Percentiles rank a stretch among this genome's conserved stretches.
Evolutionary conservation across 2,329 filamentous ascomycete genomes (phyloP).

Genomic region (Chaetomiaceae sp.): DNA sequence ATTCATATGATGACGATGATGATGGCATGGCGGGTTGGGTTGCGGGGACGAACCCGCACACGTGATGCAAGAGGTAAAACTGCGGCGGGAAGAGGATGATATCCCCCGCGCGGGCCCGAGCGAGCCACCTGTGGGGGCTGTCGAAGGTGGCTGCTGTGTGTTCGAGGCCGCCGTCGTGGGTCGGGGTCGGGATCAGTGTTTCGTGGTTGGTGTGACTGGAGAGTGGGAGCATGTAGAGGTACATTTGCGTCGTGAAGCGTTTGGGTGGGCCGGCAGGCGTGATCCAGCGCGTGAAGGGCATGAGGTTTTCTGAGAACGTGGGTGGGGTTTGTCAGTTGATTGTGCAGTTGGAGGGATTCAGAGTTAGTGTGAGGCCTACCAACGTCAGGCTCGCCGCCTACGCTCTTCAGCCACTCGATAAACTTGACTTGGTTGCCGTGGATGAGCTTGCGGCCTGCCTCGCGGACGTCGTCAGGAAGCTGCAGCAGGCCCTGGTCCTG

Average conservation of each 20-base stretch:
- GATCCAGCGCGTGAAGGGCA: conserved; percentile 89
- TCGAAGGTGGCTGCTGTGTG: conserved; percentile 74
- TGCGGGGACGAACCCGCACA: conserved; percentile 47
- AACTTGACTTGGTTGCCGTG: conserved; percentile 65
- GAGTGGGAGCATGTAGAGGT: conserved; percentile 79
- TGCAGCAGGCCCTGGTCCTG: conserved; percentile 47
- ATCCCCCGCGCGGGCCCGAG: conserved; percentile 54
- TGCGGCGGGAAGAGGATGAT: conserved; percentile 91
- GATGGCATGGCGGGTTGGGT: conserved; percentile 27
- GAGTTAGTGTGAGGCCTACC: conserved; percentile 40
- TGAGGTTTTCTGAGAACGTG: conserved; percentile 53
- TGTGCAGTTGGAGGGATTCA: background rate
- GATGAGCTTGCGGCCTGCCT: conserved; percentile 62
- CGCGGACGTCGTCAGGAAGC: conserved; percentile 54
- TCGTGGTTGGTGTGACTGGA: no score
- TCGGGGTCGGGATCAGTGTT: conserved; percentile 64
- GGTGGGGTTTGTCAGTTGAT: background rate
- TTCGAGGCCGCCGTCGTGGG: conserved; percentile 56
- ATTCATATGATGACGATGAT: conserved; percentile 32
- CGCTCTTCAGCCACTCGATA: conserved; percentile 53
- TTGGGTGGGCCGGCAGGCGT: conserved; percentile 69
- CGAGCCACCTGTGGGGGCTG: conserved; percentile 63
- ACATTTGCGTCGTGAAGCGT: conserved; percentile 95
- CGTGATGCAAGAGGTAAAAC: conserved; percentile 63
- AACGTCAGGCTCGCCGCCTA: conserved; percentile 59